Percentiles rank a stretch among this genome's conserved stretches.
These are phyloP conservation scores for Chytriomyces sp. DNA, from an alignment of 192 early-diverging fungal genomes.

Conservation along the genomic window DNA sequence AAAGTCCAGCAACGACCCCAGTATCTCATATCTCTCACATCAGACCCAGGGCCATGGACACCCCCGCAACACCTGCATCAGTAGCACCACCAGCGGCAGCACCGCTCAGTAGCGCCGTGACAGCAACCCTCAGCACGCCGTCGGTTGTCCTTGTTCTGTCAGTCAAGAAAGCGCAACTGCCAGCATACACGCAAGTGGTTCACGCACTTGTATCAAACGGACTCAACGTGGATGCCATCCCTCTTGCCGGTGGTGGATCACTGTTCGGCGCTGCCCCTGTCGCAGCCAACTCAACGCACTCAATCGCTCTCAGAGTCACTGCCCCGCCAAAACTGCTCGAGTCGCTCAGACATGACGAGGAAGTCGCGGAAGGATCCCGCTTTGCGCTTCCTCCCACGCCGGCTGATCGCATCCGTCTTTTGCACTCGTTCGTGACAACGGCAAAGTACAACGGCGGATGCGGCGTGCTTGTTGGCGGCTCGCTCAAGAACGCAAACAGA, in stretches of 20 bases:
- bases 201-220: neutral
- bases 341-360: neutral
- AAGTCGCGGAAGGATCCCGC: neutral
- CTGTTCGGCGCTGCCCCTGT: no score
- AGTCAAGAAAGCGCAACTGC: no score
- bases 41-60: no score
- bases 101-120: no score
- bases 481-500: neutral
- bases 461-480: conserved; percentile 2
- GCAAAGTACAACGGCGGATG: conserved; percentile 1
- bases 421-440: neutral
- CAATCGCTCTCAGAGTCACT: neutral
- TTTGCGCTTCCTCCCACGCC: neutral
- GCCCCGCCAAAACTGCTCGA: neutral
- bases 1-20: no score
- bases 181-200: neutral
- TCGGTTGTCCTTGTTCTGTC: no score
- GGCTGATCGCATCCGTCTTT: neutral
- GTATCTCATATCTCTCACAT: no score
- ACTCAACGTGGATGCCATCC: neutral
- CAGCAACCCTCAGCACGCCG: no score
- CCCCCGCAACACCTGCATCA: no score
- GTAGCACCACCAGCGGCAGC: no score
- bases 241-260: neutral
- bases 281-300: no score